phyloP scores from a whole-genome alignment of 2,329 filamentous ascomycete species.

The Endothia cerciana region DNA sequence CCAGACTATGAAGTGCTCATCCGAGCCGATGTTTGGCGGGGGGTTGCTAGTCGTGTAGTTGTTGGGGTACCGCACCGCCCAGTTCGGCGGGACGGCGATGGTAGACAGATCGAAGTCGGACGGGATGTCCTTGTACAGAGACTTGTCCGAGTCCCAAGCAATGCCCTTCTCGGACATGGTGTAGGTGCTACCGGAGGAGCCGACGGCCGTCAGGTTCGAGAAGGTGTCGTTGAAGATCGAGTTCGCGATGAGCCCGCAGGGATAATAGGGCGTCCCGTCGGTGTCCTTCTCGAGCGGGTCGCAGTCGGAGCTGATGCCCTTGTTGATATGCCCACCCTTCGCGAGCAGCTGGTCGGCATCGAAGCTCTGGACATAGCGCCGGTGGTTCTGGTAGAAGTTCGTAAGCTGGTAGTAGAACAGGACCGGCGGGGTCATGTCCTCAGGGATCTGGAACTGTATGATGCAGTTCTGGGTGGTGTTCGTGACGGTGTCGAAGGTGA shows the following conservation, averaged over 20 bases:
- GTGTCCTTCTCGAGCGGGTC: conserved; percentile 66
- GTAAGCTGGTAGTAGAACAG: conserved; percentile 94
- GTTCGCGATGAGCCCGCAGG: conserved; percentile 94
- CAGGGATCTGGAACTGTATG: conserved; percentile 78
- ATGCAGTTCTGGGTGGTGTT: conserved; percentile 62
- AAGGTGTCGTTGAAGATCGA: conserved; percentile 97
- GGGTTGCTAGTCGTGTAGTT: conserved; percentile 68
- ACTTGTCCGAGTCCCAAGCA: conserved; percentile 83
- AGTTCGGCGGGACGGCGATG: conserved; percentile 85
- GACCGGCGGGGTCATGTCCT: conserved; percentile 79
- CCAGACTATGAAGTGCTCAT: conserved; percentile 95
- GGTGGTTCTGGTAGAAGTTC: conserved; percentile 99
- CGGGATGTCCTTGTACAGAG: conserved; percentile 67
- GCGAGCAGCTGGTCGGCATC: conserved; percentile 82
- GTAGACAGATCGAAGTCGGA: conserved; percentile 67
- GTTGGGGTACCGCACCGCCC: conserved; percentile 70
- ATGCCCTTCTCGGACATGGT: conserved; percentile 79
- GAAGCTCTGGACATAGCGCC: conserved; percentile 91
- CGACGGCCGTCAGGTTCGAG: conserved; percentile 63
- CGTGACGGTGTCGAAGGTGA: conserved; percentile 45
- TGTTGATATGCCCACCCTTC: conserved; percentile 52
- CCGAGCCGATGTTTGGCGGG: conserved; percentile 72
- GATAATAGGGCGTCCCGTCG: conserved; percentile 78
- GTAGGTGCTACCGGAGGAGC: conserved; percentile 61
- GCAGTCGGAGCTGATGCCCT: conserved; percentile 63